phyloP scores from a whole-genome alignment of 495 filamentous ascomycete species.

The Podospora appendiculata region DNA sequence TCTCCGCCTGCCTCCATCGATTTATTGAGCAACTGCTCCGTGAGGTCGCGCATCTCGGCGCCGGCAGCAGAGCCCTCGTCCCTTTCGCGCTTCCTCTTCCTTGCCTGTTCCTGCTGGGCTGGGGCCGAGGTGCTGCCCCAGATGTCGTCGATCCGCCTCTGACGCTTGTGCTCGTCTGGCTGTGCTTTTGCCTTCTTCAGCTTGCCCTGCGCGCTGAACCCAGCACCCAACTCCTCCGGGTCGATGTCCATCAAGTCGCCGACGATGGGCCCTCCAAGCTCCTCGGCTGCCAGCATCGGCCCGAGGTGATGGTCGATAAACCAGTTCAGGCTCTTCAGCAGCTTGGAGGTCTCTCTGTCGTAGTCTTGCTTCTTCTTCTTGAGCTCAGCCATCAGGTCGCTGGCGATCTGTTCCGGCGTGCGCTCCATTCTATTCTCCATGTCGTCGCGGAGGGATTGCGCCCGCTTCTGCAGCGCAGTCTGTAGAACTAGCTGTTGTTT shows the following conservation, averaged over 20 bases:
- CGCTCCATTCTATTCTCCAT: slow-evolving; percentile 49
- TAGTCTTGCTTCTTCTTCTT: slow-evolving; percentile 49
- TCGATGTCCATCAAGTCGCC: slow-evolving; percentile 64
- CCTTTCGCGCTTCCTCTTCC: slow-evolving; percentile 23
- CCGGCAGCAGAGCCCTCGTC: slow-evolving; percentile 60
- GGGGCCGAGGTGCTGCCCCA: slow-evolving; percentile 38
- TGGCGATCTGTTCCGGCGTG: slow-evolving; percentile 48
- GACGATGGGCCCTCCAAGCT: slow-evolving; percentile 76
- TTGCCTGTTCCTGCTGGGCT: slow-evolving; percentile 15
- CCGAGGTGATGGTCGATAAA: slow-evolving; percentile 71
- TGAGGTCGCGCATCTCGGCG: slow-evolving; percentile 58
- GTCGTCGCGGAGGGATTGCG: slow-evolving; percentile 44
- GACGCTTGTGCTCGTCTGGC: slow-evolving; percentile 41
- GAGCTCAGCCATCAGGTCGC: slow-evolving; percentile 50
- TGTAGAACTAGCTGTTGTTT: slow-evolving; percentile 59
- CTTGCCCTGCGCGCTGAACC: slow-evolving; percentile 66
- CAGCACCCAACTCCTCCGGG: slow-evolving; percentile 48
- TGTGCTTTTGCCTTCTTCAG: slow-evolving; percentile 51
- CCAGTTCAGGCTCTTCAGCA: slow-evolving; percentile 56
- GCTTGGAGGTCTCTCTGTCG: slow-evolving; percentile 43
- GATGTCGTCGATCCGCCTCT: slow-evolving; percentile 69
- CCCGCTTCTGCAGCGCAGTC: slow-evolving; percentile 32
- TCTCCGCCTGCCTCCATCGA: slow-evolving; percentile 53
- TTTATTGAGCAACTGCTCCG: slow-evolving; percentile 52
- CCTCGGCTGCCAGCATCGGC: slow-evolving; percentile 77